Base-by-base conservation (phyloP, 1,284 basidiomycete genomes). In the Tranzscheliella williamsii region DNA sequence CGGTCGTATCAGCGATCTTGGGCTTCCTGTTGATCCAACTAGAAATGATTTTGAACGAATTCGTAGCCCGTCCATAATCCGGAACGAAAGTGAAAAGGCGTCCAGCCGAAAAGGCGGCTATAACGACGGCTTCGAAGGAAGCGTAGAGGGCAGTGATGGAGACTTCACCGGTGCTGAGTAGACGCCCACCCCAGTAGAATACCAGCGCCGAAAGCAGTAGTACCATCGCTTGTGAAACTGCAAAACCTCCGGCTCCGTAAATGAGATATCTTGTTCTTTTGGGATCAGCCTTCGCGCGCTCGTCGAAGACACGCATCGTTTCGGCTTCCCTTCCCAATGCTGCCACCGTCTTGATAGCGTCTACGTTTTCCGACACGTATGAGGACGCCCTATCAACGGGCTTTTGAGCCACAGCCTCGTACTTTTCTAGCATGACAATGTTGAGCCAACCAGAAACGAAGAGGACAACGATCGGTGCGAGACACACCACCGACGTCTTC, bases 341-440 rank as follows among this genome's bases (percentile, higher is more conserved):
- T 4, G 78, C 72, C 8, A 80, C 77, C 0, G 78, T 78, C 53
- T 74, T 68, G 34, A 81, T 78, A 5, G 77, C 75, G 39, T 80
- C 79, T 20, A 79, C 76, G 12, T 78, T 65, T 42, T 81, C 80
- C n/a, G 73, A 66, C 11, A 80, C 73, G 43, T 76, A 80, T 1
- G 72, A 51, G 5, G 73, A 63, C 1, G 73, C 73, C 12, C 55
- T 51, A 23, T 72, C 66, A 4, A 72, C 52, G 11, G 72, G 69
- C 32, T 72, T 58, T 42, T 78, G 60, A 2, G 63, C 68, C 17
- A 73, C 66, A 17, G 64, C 52, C 32, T 79, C 78, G 32, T 65
- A 70, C 22, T 71, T 71, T 33, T n/a, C n/a, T 16, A 75, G 67
- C 32, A 73, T 63, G 30, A 64, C 52, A n/a, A 74, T 70, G 46